Conservation (phyloP, 768 basidiomycete species). For the Sporobolomyces pararoseus region DNA sequence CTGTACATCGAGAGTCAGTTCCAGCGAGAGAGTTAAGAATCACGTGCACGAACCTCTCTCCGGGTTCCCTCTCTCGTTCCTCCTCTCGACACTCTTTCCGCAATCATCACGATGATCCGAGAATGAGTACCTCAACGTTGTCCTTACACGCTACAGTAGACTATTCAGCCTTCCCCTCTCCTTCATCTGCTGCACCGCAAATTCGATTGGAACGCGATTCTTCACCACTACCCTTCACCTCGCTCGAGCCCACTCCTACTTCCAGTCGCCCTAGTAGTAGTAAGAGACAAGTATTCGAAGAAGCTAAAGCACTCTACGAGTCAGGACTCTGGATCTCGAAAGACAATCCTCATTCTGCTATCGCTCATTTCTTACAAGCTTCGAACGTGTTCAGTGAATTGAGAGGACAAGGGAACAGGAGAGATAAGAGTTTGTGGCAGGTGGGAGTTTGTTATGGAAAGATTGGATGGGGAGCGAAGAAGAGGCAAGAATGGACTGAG, state of each 20-base stretch:
- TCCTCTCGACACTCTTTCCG: background rate
- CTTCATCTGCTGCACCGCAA: too few relatives aligned
- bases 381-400: conserved; percentile 5
- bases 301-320: conserved; percentile 25
- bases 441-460: conserved; percentile 11
- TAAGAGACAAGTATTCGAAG: conserved; percentile 9
- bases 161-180: too few relatives aligned
- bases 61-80: background rate
- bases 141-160: too few relatives aligned
- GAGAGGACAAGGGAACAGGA: background rate
- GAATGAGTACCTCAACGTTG: background rate
- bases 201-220: too few relatives aligned
- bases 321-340: background rate
- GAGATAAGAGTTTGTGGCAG: conserved; percentile 20
- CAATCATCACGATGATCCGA: background rate
- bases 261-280: too few relatives aligned
- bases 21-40: too few relatives aligned
- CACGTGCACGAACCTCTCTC: background rate
- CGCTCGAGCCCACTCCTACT: too few relatives aligned
- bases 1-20: too few relatives aligned
- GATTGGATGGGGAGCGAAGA: conserved; percentile 4
- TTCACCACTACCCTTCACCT: too few relatives aligned
- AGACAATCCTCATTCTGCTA: conserved; percentile 3
- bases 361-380: conserved; percentile 27
- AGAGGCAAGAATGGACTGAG: background rate